Conservation (phyloP, 371 early-diverging fungal species). For the Fennellomyces sp. region DNA sequence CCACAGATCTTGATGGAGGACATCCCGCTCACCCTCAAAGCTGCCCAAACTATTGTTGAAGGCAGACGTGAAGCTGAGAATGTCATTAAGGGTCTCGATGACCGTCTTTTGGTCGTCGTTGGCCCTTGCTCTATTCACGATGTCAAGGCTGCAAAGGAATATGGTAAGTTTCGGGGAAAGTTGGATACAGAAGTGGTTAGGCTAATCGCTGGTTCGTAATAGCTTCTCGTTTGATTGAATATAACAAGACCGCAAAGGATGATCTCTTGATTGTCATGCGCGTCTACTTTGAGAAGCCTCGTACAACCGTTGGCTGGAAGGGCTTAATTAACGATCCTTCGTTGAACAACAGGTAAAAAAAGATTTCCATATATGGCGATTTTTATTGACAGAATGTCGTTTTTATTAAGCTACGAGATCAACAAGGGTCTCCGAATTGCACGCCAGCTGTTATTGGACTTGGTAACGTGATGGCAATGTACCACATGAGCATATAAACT, state of each 20-base stretch:
- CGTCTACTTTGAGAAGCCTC: slow-evolving; percentile 94
- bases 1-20: slow-evolving; percentile 96
- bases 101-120: slow-evolving; percentile 79
- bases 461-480: slow-evolving; percentile 30
- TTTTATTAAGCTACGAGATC: slow-evolving; percentile 70
- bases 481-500: neutral
- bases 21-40: slow-evolving; percentile 67
- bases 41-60: slow-evolving; percentile 52
- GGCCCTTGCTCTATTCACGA: slow-evolving; percentile 95
- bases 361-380: neutral
- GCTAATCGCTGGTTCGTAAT: neutral
- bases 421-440: slow-evolving; percentile 90
- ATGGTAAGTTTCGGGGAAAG: slow-evolving; percentile 51
- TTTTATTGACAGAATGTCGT: neutral
- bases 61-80: slow-evolving; percentile 64
- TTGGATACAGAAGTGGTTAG: neutral
- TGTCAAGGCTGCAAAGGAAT: slow-evolving; percentile 83
- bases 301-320: slow-evolving; percentile 95
- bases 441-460: slow-evolving; percentile 70
- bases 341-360: slow-evolving; percentile 53
- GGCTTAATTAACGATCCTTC: slow-evolving; percentile 84
- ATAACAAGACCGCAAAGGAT: slow-evolving; percentile 59
- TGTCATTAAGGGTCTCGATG: slow-evolving; percentile 77
- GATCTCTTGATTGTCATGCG: slow-evolving; percentile 89
- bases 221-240: slow-evolving; percentile 54